Evolutionary conservation across 352 stramenopile genomes (phyloP).

Genomic region (Phytophthora niederhauseri): DNA sequence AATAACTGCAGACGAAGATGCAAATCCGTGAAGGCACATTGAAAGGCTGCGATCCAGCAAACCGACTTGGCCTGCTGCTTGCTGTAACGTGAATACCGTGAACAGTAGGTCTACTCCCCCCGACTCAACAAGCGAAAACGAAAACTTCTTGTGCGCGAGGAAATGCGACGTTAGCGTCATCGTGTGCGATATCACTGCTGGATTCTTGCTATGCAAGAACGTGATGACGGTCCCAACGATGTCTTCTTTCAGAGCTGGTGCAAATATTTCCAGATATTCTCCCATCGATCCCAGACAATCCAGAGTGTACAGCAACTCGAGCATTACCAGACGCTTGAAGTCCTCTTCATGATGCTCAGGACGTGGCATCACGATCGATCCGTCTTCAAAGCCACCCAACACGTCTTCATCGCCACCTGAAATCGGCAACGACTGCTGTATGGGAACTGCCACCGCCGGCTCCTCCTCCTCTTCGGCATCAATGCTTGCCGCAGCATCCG

Average conservation of each 20-base stretch:
- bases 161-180: constrained; percentile 90
- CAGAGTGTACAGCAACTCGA: constrained; percentile 84
- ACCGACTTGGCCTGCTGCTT: constrained; percentile 60
- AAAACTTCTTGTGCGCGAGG: constrained; percentile 87
- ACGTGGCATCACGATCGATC: constrained; percentile 32
- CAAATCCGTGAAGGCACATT: constrained; percentile 87
- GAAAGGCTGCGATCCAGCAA: constrained; percentile 78
- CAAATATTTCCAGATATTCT: constrained; percentile 87
- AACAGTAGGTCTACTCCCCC: constrained; percentile 81
- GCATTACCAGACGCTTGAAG: constrained; percentile 77
- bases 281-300: constrained; percentile 87
- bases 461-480: constrained; percentile 27
- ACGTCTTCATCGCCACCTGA: constrained; percentile 32
- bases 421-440: constrained; percentile 29
- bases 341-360: constrained; percentile 75
- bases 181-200: constrained; percentile 74
- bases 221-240: constrained; percentile 84
- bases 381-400: constrained; percentile 35
- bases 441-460: constrained; percentile 15
- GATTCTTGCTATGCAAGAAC: constrained; percentile 86
- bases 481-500: constrained; percentile 17
- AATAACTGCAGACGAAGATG: constrained; percentile 79
- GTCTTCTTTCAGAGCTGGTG: constrained; percentile 82
- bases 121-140: constrained; percentile 74
- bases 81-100: constrained; percentile 56